Base-by-base conservation (phyloP, 768 basidiomycete genomes). In the Trametes cingulata region DNA sequence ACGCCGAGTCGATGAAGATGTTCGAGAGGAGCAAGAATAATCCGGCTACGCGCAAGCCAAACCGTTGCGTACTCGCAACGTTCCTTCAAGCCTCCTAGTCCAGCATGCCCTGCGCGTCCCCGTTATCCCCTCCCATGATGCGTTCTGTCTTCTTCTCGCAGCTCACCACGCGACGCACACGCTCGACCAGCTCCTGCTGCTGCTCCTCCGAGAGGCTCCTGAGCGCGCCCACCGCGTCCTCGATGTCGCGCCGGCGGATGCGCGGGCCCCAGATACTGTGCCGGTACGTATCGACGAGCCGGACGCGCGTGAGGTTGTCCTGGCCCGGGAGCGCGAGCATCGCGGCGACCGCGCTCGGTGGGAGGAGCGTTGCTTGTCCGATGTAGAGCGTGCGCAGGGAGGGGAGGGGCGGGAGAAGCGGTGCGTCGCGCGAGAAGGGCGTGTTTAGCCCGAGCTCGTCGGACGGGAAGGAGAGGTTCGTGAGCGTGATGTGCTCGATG, bases 231-330 rank as follows among this genome's bases (percentile, higher is more conserved):
- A 70, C 73, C 6, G 75, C 79, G 15, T 61, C 66, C 69, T 82
- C 80, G 13, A 85, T 65, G 63, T 85, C 81, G 13, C 76, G 75
- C 39, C 79, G 72, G 15, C 84, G 77, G 27, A 85, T 60, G 33
- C 85, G 75, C 1, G 74, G 72, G 41, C 82, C 85, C 85, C 85
- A 85, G 25, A 87, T 86, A 57, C 83, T 83, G 46, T 75, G 79
- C 12, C 71, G 69, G 65, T 85, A 85, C 20, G 76, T 77, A 59
- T 86, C 85, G n/a, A 84, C 78, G 6, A 84, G 72, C 40, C 74
- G 71, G 24, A 85, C 67, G 27, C 64, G 47, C 56, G 70, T 64
- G 22, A 84, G 71, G 29, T 52, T 59, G 15, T 66, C 50, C 43
- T 55, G 61, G 27, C 56, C 62, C 6, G 67, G 68, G 37, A 72